Conservation (phyloP, 2,329 filamentous ascomycete genomes). For the Claviceps citrina region DNA sequence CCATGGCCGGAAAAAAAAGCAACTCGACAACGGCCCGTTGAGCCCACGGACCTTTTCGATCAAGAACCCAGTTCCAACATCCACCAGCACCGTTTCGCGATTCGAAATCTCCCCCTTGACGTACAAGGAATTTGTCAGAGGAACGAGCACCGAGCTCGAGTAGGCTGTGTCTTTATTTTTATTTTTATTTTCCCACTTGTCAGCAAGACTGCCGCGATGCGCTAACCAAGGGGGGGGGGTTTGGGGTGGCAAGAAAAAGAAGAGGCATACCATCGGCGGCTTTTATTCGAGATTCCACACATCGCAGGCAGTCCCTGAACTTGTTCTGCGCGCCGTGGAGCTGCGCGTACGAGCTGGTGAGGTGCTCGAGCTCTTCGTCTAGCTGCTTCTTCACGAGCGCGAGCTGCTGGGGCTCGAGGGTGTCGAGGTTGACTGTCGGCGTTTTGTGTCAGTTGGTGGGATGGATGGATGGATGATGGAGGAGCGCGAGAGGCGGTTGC, state of each 20-base stretch:
- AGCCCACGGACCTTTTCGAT: slow-evolving; percentile 62
- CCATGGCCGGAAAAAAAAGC: not conserved
- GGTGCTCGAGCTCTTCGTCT: slow-evolving; percentile 87
- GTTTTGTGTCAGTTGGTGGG: not conserved
- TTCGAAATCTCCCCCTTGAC: slow-evolving; percentile 68
- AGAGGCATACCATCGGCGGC: slow-evolving; percentile 16
- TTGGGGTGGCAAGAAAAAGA: not conserved
- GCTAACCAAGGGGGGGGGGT: too few species aligned
- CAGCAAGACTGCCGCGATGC: too few species aligned
- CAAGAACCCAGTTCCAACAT: slow-evolving; percentile 87
- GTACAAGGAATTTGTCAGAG: slow-evolving; percentile 86
- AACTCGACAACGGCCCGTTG: too few species aligned
- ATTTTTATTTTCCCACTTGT: too few species aligned
- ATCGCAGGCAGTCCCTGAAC: slow-evolving; percentile 77
- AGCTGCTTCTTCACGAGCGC: slow-evolving; percentile 88
- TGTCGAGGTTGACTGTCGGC: slow-evolving; percentile 47
- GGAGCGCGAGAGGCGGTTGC: too few species aligned
- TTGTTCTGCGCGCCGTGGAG: slow-evolving; percentile 80
- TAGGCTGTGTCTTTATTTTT: slow-evolving; percentile 8
- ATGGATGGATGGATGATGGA: too few species aligned
- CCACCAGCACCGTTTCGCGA: slow-evolving; percentile 67
- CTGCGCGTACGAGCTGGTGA: slow-evolving; percentile 78
- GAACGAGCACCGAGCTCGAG: slow-evolving; percentile 60
- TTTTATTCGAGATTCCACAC: slow-evolving; percentile 40
- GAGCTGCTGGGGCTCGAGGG: slow-evolving; percentile 71